Evolutionary conservation across 768 basidiomycete genomes (phyloP), one percentile per base, ranked within the genome.

Genomic region (Naganishia onofrii): DNA sequence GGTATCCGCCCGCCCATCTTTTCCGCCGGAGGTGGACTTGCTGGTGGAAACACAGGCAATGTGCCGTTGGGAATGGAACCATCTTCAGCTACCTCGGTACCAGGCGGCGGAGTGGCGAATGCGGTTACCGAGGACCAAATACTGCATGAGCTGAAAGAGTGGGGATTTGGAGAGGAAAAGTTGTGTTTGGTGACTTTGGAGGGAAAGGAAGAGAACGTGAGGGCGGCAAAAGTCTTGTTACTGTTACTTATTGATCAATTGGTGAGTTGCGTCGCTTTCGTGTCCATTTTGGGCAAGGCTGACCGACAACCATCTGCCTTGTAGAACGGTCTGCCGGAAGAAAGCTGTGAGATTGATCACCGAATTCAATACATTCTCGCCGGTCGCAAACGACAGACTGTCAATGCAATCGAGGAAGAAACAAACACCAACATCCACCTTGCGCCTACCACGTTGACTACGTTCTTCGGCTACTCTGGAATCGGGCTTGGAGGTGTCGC

Each of bases 381-480:
- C 23, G 92, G 91, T 46, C 88, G 92, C 70, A 95, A 95, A 81
- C 89, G 94, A 56, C 84, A 85, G 70, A 85, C 89, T 36, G 84
- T 99, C 42, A 95, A 98, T 80, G 85, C 89, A 9, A 95, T 99
- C 60, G 92, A 95, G 78, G 93, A 97, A 81, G 93, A 97, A 81
- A 97, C 95, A 0, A 94, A 89, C 0, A 97, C 95, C 66, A 98
- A 97, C 77, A 92, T 98, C 71, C 98, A 97, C 81, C 87, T 90
- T 73, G 94, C 95, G 21, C 60, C 60, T 10, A 97, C 95, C 0
- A 94, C 89, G 0, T 97, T 95, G 63, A 97, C 97, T 76, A 92
- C 97, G 70, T 99, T 97, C 81, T 87, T 90, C 74, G 94, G 94
- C 48, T 86, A 94, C 28, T 84, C 91, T 51, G 90, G 91, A 28